Evolutionary conservation across 1,284 basidiomycete species (phyloP).

Genomic region (Grifola frondosa): DNA sequence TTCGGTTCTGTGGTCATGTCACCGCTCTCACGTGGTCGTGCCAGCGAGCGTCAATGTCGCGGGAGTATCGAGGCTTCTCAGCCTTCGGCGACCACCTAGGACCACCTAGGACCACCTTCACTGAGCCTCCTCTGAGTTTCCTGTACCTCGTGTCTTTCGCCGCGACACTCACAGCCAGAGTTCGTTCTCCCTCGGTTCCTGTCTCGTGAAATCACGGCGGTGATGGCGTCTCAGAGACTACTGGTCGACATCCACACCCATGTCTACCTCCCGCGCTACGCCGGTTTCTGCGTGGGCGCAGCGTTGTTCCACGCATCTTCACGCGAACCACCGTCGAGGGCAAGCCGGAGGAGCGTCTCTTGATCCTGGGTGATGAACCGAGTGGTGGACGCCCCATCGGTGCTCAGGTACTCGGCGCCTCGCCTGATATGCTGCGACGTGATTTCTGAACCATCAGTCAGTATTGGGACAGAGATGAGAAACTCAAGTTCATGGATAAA

Average conservation of each 20-base stretch:
- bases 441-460: conserved; percentile 36
- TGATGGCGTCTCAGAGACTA: conserved; percentile 34
- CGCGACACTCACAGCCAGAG: neutral
- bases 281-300: conserved; percentile 60
- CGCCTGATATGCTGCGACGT: neutral
- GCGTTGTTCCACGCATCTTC: conserved; percentile 67
- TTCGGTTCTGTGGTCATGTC: too few relatives aligned
- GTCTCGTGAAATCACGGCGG: neutral
- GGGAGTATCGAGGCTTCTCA: too few relatives aligned
- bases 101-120: too few relatives aligned
- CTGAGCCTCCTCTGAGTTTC: too few relatives aligned
- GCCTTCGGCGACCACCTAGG: too few relatives aligned
- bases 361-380: conserved; percentile 78
- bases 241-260: conserved; percentile 83
- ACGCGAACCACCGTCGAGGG: conserved; percentile 43
- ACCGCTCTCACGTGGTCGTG: too few relatives aligned
- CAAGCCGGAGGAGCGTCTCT: conserved; percentile 59
- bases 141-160: too few relatives aligned
- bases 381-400: conserved; percentile 71
- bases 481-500: conserved; percentile 75
- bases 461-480: conserved; percentile 81
- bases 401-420: conserved; percentile 42
- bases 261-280: conserved; percentile 77
- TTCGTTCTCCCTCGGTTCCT: neutral
- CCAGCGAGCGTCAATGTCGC: too few relatives aligned